These are phyloP conservation scores for Boletus reticulatus DNA, from an alignment of 768 basidiomycete genomes.

Conservation along the genomic window DNA sequence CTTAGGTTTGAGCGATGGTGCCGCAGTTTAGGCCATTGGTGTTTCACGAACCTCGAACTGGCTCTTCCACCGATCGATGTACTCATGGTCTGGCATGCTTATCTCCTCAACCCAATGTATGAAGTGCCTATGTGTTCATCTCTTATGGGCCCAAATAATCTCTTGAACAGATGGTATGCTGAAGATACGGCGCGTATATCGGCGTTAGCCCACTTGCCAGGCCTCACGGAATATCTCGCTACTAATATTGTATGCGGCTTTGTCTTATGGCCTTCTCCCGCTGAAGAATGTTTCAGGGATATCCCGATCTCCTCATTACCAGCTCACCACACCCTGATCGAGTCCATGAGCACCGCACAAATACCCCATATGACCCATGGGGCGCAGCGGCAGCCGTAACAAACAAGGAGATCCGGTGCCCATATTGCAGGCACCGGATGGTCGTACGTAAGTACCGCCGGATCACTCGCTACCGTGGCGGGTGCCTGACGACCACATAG, in stretches of 20 bases:
- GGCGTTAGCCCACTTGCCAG: not conserved
- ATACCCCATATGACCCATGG: slow-evolving; percentile 17
- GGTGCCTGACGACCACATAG: slow-evolving; percentile 25
- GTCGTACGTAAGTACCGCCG: slow-evolving; percentile 21
- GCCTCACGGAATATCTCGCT: slow-evolving; percentile 6
- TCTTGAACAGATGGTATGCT: slow-evolving; percentile 22
- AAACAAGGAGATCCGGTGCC: slow-evolving; percentile 28
- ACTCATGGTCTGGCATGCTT: slow-evolving; percentile 41
- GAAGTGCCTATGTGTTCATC: not conserved
- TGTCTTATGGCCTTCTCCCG: not conserved
- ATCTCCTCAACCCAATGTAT: slow-evolving; percentile 38
- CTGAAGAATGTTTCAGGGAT: slow-evolving; percentile 5
- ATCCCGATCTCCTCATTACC: slow-evolving; percentile 8
- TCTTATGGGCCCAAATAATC: not conserved
- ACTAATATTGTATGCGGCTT: slow-evolving; percentile 9
- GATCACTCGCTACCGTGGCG: not conserved
- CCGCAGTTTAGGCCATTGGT: not conserved
- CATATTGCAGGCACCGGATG: slow-evolving; percentile 20
- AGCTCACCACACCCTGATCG: slow-evolving; percentile 5
- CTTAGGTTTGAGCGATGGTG: slow-evolving; percentile 37
- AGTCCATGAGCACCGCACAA: not conserved
- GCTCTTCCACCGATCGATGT: slow-evolving; percentile 38
- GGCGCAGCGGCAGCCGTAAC: slow-evolving; percentile 19
- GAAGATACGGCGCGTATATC: slow-evolving; percentile 14
- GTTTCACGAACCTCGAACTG: not conserved